Percentiles rank a stretch among this genome's conserved stretches.
Evolutionary conservation across 1,139 yeast genomes (phyloP).

Genomic region (Nadsonia starkeyi-henricii): DNA sequence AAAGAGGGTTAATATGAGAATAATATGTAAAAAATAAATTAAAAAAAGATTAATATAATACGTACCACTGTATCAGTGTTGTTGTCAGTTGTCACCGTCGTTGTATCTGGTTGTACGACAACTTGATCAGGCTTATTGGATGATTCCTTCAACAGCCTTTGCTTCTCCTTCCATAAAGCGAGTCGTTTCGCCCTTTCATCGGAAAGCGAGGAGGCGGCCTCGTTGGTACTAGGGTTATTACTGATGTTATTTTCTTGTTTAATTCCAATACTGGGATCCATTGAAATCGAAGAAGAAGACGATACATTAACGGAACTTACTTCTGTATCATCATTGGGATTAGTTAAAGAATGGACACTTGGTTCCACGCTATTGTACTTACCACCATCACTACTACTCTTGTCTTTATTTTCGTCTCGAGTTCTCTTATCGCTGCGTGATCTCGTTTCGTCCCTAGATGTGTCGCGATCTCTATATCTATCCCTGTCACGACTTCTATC

Average conservation of each 20-base stretch:
- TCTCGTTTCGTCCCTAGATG: conserved; percentile 4
- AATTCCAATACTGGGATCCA: too few species aligned
- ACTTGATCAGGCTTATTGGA: background rate
- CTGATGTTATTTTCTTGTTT: background rate
- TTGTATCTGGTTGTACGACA: too few species aligned
- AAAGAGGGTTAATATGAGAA: too few species aligned
- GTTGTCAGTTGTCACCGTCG: conserved; percentile 1
- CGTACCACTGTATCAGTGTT: background rate
- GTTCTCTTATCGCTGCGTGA: conserved; percentile 4
- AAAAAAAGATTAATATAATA: background rate
- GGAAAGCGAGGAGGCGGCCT: background rate
- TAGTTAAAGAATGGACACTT: background rate
- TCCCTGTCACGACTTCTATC: conserved; percentile 7
- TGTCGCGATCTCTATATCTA: conserved; percentile 3
- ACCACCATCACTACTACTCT: background rate
- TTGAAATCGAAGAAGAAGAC: background rate
- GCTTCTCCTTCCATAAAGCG: background rate
- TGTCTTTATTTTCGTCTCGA: conserved; percentile 9
- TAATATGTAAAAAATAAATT: background rate
- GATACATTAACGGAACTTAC: background rate
- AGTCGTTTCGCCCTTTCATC: background rate
- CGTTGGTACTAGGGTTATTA: background rate
- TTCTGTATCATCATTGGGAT: background rate
- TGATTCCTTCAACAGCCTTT: background rate
- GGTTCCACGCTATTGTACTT: background rate